Conservation (phyloP, 805 yeast species). For the Torulaspora franciscae region DNA sequence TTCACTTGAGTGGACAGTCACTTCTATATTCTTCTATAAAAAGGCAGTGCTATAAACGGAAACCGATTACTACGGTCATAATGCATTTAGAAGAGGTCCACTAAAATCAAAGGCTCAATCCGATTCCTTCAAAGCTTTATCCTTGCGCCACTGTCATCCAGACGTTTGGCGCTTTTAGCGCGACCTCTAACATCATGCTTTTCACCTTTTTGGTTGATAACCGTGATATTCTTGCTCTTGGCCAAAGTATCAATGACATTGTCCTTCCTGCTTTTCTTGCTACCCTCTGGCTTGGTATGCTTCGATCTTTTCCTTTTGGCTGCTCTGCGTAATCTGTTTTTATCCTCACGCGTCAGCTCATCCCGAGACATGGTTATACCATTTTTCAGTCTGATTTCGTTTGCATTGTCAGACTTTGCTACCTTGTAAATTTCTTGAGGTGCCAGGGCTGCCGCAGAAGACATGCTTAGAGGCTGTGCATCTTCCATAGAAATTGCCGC, state of each 20-base stretch:
- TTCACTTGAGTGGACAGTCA: neutral
- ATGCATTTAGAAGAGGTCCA: neutral
- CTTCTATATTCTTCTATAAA: neutral
- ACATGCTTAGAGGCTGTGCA: slow-evolving; percentile 84
- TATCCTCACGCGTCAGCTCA: slow-evolving; percentile 79
- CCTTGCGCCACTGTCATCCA: slow-evolving; percentile 2
- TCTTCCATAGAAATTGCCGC: slow-evolving; percentile 91
- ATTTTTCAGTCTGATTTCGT: slow-evolving; percentile 65
- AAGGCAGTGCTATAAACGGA: neutral
- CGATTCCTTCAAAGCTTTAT: slow-evolving; percentile 6
- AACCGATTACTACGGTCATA: neutral
- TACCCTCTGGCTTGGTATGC: slow-evolving; percentile 35
- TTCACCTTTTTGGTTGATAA: slow-evolving; percentile 72
- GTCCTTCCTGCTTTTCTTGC: slow-evolving; percentile 49
- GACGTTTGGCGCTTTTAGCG: slow-evolving; percentile 39
- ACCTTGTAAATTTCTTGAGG: slow-evolving; percentile 86
- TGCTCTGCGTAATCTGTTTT: slow-evolving; percentile 80
- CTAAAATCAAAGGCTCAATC: neutral
- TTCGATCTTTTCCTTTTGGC: slow-evolving; percentile 75
- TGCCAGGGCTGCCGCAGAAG: slow-evolving; percentile 71
- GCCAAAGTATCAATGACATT: slow-evolving; percentile 65
- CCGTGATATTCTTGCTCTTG: slow-evolving; percentile 70
- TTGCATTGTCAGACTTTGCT: slow-evolving; percentile 42
- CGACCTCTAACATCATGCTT: slow-evolving; percentile 70
- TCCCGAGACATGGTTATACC: slow-evolving; percentile 78